Percentiles rank a stretch among this genome's conserved stretches.
Conservation (phyloP, 345 rosid genomes). For the Anacardium occidentale region DNA sequence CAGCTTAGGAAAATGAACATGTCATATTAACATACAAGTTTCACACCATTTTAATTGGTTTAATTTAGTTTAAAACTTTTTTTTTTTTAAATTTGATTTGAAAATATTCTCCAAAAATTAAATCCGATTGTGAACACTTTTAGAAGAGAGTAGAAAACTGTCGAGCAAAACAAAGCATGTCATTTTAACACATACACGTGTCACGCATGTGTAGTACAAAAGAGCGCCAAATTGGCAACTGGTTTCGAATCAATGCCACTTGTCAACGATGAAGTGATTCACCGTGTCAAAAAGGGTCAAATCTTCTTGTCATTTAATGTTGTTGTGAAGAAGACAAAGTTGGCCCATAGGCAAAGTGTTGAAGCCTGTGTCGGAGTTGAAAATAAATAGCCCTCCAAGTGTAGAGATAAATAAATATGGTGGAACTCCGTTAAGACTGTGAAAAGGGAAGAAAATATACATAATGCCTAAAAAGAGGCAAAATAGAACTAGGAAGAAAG, state of each 20-base stretch:
- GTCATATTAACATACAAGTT: too few species aligned
- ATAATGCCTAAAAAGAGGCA: neutral
- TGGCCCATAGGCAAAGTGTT: neutral
- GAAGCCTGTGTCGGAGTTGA: too few species aligned
- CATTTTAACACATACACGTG: neutral
- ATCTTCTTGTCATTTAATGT: neutral
- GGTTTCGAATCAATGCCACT: too few species aligned
- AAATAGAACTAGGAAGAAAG: neutral
- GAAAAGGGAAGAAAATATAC: neutral
- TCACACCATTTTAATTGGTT: too few species aligned
- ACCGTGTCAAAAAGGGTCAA: too few species aligned
- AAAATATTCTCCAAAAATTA: too few species aligned
- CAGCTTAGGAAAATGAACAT: too few species aligned
- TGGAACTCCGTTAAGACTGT: too few species aligned
- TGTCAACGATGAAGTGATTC: neutral
- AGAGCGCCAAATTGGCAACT: neutral
- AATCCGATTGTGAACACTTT: too few species aligned
- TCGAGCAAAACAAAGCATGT: neutral
- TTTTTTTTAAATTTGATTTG: too few species aligned
- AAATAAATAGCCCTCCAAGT: neutral
- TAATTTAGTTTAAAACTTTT: too few species aligned
- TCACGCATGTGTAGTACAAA: neutral
- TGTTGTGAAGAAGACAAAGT: conserved; percentile 6
- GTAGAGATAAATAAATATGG: neutral
- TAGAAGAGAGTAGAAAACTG: neutral